Percentiles rank a stretch among this genome's conserved stretches.
phyloP scores from a whole-genome alignment of 257 asterid species.

The Jasminum sambac region DNA sequence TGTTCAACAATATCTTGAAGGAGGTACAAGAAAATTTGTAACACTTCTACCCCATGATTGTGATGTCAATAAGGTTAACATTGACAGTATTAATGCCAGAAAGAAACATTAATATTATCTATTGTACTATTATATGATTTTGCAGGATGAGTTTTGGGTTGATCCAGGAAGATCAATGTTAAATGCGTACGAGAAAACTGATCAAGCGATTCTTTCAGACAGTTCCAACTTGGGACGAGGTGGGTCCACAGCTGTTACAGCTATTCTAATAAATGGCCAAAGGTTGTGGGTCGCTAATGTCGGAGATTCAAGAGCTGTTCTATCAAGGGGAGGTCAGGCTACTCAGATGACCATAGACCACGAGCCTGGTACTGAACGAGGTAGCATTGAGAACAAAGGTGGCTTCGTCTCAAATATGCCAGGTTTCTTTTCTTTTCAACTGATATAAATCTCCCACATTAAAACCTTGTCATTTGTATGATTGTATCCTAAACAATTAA shows the following conservation, averaged over 20 bases:
- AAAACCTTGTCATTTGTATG: background rate
- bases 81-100: background rate
- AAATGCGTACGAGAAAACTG: constrained; percentile 84
- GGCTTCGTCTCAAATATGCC: constrained; percentile 98
- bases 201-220: constrained; percentile 83
- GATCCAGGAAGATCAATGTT: constrained; percentile 63
- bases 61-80: background rate
- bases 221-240: constrained; percentile 84
- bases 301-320: constrained; percentile 93
- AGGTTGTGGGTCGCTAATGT: constrained; percentile 88
- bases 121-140: background rate
- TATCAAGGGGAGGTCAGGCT: constrained; percentile 82
- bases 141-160: constrained; percentile 74
- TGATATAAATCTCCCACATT: background rate
- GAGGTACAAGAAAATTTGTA: constrained; percentile 51
- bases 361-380: constrained; percentile 84
- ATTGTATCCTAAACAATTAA: background rate
- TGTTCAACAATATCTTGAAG: constrained; percentile 75
- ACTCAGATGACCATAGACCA: constrained; percentile 81
- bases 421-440: constrained; percentile 38
- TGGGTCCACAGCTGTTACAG: constrained; percentile 96
- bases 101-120: background rate
- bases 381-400: constrained; percentile 79
- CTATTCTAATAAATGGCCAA: constrained; percentile 60
- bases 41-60: background rate